phyloP scores from a whole-genome alignment of 495 filamentous ascomycete species.

The Penicillium turbatum region DNA sequence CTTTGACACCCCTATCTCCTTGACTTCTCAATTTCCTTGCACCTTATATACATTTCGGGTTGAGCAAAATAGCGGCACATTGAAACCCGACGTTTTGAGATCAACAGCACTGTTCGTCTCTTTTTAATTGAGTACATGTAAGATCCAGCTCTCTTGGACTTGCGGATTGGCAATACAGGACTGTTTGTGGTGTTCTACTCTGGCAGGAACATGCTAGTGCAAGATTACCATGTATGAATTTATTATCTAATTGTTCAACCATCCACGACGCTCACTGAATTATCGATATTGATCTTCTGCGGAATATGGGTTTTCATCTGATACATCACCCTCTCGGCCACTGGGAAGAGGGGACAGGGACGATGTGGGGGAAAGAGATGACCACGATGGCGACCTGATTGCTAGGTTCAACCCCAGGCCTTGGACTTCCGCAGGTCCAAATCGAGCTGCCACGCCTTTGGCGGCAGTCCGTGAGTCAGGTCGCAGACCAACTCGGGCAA shows the following conservation, averaged over 20 bases:
- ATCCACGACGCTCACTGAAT: conserved; percentile 4
- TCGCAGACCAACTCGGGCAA: conserved; percentile 60
- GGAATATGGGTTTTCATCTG: conserved; percentile 18
- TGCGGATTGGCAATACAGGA: too few species aligned
- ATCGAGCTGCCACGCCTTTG: conserved; percentile 25
- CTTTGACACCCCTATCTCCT: too few species aligned
- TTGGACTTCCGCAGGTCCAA: conserved; percentile 31
- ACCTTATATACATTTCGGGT: too few species aligned
- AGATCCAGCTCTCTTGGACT: too few species aligned
- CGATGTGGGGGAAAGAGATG: conserved; percentile 32
- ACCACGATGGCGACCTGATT: conserved; percentile 36
- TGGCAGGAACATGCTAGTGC: background rate
- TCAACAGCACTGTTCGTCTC: too few species aligned
- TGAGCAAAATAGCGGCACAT: too few species aligned
- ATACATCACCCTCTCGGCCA: conserved; percentile 19
- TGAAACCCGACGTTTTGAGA: too few species aligned
- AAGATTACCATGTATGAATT: background rate
- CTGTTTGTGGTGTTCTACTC: too few species aligned
- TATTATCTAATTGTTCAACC: background rate
- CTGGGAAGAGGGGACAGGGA: conserved; percentile 27
- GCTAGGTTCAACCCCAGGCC: conserved; percentile 39
- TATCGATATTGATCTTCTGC: conserved; percentile 16
- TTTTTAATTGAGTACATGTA: too few species aligned
- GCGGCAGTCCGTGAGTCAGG: conserved; percentile 6
- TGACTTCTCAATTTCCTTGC: too few species aligned